Conservation (phyloP, 2,329 filamentous ascomycete genomes). For the Verticillium nubilum region DNA sequence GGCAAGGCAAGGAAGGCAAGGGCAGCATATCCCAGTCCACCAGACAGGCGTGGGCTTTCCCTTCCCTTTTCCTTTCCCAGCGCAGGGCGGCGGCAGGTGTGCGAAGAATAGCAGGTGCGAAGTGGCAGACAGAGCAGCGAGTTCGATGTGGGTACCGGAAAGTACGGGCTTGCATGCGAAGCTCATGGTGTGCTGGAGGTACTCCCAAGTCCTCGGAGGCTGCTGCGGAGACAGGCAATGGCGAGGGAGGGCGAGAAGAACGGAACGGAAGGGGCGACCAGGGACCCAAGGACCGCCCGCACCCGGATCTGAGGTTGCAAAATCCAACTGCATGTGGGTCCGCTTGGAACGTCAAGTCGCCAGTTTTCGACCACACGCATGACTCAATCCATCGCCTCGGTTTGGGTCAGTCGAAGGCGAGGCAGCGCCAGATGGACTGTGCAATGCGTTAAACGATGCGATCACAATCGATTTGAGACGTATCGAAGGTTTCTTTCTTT, state of each 20-base stretch:
- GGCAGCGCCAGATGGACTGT: neutral
- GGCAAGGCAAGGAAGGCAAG: too few species aligned
- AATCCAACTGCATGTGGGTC: constrained; percentile 15
- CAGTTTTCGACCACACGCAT: neutral
- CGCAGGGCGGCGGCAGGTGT: neutral
- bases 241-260: neutral
- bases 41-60: neutral
- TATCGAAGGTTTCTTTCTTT: neutral
- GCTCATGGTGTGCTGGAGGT: neutral
- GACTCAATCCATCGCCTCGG: neutral
- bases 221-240: neutral
- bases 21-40: neutral
- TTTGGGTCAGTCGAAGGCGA: neutral
- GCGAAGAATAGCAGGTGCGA: neutral
- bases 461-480: neutral
- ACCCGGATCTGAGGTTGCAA: constrained; percentile 13
- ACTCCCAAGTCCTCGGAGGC: neutral
- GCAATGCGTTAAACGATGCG: neutral
- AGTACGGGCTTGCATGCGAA: neutral
- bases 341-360: constrained; percentile 9
- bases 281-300: constrained; percentile 3
- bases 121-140: neutral
- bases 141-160: neutral
- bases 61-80: neutral
- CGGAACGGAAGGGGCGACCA: constrained; percentile 13